Conservation (phyloP, 805 yeast species). For the Torulaspora gathmanii region DNA sequence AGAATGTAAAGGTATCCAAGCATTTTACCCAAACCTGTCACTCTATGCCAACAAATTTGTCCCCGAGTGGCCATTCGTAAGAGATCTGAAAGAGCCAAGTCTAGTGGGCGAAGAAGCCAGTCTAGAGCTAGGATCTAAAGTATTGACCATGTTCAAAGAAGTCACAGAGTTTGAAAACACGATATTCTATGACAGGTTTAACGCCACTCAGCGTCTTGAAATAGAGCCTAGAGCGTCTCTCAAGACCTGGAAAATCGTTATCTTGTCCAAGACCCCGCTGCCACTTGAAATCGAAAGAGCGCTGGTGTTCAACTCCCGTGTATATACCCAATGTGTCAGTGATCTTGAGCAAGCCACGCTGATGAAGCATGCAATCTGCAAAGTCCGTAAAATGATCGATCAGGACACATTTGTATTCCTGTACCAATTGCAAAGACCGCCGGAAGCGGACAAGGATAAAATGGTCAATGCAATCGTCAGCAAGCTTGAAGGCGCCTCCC, state of each 20-base stretch:
- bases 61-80: neutral
- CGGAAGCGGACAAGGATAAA: slow-evolving; percentile 6
- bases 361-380: slow-evolving; percentile 17
- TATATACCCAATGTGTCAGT: slow-evolving; percentile 21
- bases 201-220: slow-evolving; percentile 2
- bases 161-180: slow-evolving; percentile 12
- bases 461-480: slow-evolving; percentile 9
- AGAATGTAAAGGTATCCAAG: slow-evolving; percentile 13
- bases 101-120: neutral
- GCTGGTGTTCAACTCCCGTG: slow-evolving; percentile 16
- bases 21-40: slow-evolving; percentile 22
- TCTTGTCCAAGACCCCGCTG: slow-evolving; percentile 13
- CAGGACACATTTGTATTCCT: slow-evolving; percentile 22
- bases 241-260: slow-evolving; percentile 19
- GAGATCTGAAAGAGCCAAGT: neutral
- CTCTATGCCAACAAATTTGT: slow-evolving; percentile 5
- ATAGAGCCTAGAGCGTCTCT: slow-evolving; percentile 9
- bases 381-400: slow-evolving; percentile 21
- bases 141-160: slow-evolving; percentile 7
- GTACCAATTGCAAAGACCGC: slow-evolving; percentile 13
- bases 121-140: slow-evolving; percentile 1
- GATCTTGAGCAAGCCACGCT: slow-evolving; percentile 14
- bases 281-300: slow-evolving; percentile 14
- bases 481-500: slow-evolving; percentile 6
- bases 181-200: slow-evolving; percentile 13